A percentile compares a stretch with the other conserved stretches of the same genome.
Evolutionary conservation across 345 rosid species (phyloP).

Genomic region (Dipteronia dyeriana): DNA sequence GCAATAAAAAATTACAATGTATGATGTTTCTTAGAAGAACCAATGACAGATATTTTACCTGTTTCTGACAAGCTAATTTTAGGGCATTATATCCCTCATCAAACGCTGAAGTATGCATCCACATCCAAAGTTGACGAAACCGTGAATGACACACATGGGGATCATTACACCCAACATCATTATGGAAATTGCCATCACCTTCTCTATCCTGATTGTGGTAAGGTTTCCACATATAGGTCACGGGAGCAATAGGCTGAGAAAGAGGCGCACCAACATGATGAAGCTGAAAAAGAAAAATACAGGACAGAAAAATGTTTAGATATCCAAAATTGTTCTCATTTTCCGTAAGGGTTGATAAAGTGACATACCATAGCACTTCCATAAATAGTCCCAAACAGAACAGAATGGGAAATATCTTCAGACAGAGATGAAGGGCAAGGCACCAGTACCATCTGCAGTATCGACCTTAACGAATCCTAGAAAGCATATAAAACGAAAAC

Average conservation of each 20-base stretch:
- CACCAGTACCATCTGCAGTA: constrained; percentile 53
- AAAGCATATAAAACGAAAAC: background rate
- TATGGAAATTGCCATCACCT: constrained; percentile 21
- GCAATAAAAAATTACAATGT: background rate
- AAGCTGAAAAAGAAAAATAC: constrained; percentile 50
- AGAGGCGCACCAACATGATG: constrained; percentile 58
- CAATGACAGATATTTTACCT: constrained; percentile 34
- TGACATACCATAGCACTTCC: constrained; percentile 68
- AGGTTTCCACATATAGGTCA: constrained; percentile 78
- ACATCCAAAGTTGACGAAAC: constrained; percentile 65
- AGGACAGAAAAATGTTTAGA: background rate
- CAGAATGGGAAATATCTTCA: constrained; percentile 37
- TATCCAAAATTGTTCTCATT: background rate
- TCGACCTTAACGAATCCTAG: constrained; percentile 65
- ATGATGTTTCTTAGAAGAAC: background rate
- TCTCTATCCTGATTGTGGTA: constrained; percentile 27
- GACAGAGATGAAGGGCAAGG: constrained; percentile 53
- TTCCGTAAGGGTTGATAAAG: background rate
- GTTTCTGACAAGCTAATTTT: constrained; percentile 63
- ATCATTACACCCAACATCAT: constrained; percentile 23
- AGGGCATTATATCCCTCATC: constrained; percentile 71
- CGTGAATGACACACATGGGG: constrained; percentile 24
- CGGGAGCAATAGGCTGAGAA: constrained; percentile 65
- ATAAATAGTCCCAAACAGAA: constrained; percentile 60
- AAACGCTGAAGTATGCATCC: constrained; percentile 89